Evolutionary conservation across 495 filamentous ascomycete genomes (phyloP).

Genomic region (Hypoxylon fuscum): DNA sequence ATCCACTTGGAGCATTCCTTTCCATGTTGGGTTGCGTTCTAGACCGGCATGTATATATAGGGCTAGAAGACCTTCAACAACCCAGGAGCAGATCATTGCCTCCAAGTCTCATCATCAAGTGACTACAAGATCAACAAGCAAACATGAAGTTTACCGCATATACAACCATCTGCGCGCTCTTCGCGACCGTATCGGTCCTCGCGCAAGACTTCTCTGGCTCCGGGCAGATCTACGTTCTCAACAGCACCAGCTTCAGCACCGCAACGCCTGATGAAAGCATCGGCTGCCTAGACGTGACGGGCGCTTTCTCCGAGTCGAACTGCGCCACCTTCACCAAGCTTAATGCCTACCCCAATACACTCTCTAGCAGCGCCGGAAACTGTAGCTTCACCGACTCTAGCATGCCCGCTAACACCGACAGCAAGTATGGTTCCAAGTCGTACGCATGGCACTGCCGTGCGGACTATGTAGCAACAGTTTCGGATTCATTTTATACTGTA

Average conservation of each 20-base stretch:
- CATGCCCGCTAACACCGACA: conserved; percentile 48
- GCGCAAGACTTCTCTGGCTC: conserved; percentile 40
- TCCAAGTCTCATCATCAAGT: neutral
- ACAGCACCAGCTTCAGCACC: conserved; percentile 26
- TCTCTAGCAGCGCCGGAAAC: conserved; percentile 40
- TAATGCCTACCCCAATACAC: conserved; percentile 37
- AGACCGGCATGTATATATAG: conserved; percentile 7
- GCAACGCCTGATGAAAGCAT: conserved; percentile 34
- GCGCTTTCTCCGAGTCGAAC: conserved; percentile 32
- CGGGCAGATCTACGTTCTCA: conserved; percentile 45
- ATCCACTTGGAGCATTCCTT: neutral
- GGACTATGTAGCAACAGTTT: neutral
- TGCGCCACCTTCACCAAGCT: conserved; percentile 46
- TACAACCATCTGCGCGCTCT: conserved; percentile 13
- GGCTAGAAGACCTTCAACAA: neutral
- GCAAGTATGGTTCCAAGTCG: conserved; percentile 38
- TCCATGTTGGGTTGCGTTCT: neutral
- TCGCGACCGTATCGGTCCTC: conserved; percentile 1
- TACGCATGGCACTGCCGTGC: conserved; percentile 42
- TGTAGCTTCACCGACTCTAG: conserved; percentile 45
- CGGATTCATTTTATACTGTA: conserved; percentile 44
- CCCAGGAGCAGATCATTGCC: neutral
- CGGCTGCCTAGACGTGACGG: conserved; percentile 45
- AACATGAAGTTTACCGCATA: conserved; percentile 24
- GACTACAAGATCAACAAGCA: neutral